Conservation (phyloP, 2,329 filamentous ascomycete species). For the Monosporascus sp. region DNA sequence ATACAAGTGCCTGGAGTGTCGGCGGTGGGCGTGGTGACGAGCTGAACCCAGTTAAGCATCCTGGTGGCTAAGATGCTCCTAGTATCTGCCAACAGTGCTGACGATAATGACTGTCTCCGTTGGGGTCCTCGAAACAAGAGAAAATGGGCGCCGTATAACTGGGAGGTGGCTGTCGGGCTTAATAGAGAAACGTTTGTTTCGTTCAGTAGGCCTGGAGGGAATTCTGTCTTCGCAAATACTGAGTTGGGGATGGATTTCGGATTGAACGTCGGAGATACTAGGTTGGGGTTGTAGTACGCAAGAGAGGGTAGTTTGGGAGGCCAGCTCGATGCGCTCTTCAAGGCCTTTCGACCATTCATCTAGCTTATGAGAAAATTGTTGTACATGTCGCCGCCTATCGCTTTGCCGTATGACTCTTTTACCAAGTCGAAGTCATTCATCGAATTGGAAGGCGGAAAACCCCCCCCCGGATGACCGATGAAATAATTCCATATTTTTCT, state of each 20-base stretch:
- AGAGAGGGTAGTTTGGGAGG: neutral
- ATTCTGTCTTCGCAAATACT: constrained; percentile 4
- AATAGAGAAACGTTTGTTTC: constrained; percentile 3
- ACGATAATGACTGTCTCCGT: neutral
- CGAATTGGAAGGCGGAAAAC: too few relatives aligned
- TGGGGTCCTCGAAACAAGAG: constrained; percentile 2
- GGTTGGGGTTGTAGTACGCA: constrained; percentile 3
- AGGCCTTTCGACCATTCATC: constrained; percentile 6
- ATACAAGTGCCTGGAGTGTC: constrained; percentile 80
- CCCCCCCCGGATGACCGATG: too few relatives aligned
- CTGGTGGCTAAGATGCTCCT: constrained; percentile 4
- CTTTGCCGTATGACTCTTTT: neutral
- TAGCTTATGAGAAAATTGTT: neutral
- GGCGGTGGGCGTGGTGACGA: constrained; percentile 76
- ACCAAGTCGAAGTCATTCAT: neutral
- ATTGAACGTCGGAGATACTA: neutral
- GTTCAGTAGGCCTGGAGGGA: constrained; percentile 12
- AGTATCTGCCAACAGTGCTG: neutral
- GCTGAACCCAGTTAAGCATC: constrained; percentile 71
- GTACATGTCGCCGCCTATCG: neutral
- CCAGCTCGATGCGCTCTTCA: neutral
- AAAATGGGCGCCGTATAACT: constrained; percentile 3
- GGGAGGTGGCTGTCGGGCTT: constrained; percentile 1
- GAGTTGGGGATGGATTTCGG: neutral
- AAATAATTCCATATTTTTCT: too few relatives aligned